Percentiles rank a stretch among this genome's conserved stretches.
phyloP scores from a whole-genome alignment of 257 asterid genomes.

The Solanum chiquidenum region DNA sequence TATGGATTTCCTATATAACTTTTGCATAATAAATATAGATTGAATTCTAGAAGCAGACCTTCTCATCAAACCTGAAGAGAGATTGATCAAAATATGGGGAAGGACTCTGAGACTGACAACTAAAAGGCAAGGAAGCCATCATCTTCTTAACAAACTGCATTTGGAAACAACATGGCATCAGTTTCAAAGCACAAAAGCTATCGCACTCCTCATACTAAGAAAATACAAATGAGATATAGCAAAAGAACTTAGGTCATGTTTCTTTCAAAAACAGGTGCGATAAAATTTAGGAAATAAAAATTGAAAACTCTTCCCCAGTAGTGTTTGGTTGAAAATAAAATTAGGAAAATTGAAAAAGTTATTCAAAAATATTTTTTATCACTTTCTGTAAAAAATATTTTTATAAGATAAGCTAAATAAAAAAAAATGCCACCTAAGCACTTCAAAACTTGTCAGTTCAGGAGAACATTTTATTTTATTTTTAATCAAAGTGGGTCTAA shows the following conservation, averaged over 20 bases:
- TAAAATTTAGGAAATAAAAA: neutral
- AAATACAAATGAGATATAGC: neutral
- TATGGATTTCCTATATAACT: neutral
- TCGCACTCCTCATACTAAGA: neutral
- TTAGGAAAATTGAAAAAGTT: neutral
- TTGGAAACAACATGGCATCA: neutral
- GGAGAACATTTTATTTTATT: neutral
- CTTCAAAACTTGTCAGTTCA: neutral
- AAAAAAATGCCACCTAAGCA: neutral
- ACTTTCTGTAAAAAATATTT: neutral
- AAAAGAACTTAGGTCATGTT: neutral
- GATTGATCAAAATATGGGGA: conserved; percentile 96
- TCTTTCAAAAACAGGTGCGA: neutral
- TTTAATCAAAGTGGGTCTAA: neutral
- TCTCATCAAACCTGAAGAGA: conserved; percentile 88
- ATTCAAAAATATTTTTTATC: neutral
- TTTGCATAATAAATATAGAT: neutral
- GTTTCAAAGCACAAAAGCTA: neutral
- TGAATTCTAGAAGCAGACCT: conserved; percentile 38
- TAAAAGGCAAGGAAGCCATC: conserved; percentile 57
- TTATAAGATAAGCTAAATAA: neutral
- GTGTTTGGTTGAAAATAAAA: neutral
- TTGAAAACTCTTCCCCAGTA: neutral
- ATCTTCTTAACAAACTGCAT: conserved; percentile 90
- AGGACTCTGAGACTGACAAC: conserved; percentile 92